Evolutionary conservation across 257 asterid species (phyloP).

Genomic region (Phtheirospermum japonicum): DNA sequence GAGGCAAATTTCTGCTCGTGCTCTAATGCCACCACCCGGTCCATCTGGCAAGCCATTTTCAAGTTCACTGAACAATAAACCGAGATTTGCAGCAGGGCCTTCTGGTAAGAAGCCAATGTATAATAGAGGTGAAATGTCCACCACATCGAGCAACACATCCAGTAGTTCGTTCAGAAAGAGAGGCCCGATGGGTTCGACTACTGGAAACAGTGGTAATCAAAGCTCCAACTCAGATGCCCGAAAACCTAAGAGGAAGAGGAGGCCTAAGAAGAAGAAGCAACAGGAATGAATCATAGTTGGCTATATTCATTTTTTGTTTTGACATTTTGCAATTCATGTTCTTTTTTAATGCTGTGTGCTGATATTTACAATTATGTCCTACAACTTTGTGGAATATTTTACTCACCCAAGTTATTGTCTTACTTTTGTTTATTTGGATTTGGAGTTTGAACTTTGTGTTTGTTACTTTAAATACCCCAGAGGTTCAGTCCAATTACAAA

Average conservation of each 20-base stretch:
- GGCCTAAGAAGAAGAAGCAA: slow-evolving; percentile 95
- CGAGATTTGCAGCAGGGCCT: slow-evolving; percentile 48
- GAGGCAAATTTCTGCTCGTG: slow-evolving; percentile 84
- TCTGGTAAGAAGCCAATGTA: slow-evolving; percentile 43
- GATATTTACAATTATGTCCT: too few relatives aligned
- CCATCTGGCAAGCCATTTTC: slow-evolving; percentile 58
- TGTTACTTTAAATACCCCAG: too few relatives aligned
- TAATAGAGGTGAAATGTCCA: slow-evolving; percentile 45
- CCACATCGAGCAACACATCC: slow-evolving; percentile 79
- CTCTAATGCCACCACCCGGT: slow-evolving; percentile 93
- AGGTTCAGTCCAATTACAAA: too few relatives aligned
- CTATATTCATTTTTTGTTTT: not conserved
- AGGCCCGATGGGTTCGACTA: slow-evolving; percentile 49
- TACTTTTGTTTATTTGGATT: not conserved
- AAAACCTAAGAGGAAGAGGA: slow-evolving; percentile 84
- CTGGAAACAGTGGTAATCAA: slow-evolving; percentile 57
- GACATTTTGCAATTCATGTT: not conserved
- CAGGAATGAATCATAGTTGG: slow-evolving; percentile 35
- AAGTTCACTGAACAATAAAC: slow-evolving; percentile 36
- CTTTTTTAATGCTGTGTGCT: not conserved
- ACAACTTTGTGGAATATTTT: slow-evolving; percentile 4
- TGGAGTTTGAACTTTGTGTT: not conserved
- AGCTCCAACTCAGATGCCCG: slow-evolving; percentile 65
- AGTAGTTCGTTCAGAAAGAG: slow-evolving; percentile 47
- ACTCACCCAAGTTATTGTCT: not conserved